Percentiles rank a stretch among this genome's conserved stretches.
Conservation (phyloP, 495 filamentous ascomycete species). For the Neurospora africana region DNA sequence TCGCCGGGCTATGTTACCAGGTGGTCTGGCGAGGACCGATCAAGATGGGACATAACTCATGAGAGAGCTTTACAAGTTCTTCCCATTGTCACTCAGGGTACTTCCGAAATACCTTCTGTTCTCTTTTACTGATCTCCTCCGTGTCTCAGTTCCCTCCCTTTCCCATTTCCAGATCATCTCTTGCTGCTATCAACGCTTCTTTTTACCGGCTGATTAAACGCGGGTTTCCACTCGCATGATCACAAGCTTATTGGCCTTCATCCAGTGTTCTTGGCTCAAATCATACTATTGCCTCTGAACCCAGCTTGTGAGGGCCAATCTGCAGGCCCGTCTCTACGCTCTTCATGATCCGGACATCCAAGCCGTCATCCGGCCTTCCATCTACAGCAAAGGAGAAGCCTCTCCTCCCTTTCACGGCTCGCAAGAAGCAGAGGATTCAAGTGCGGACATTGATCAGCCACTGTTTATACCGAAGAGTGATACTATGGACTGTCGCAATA, state of each 20-base stretch:
- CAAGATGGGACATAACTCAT: neutral
- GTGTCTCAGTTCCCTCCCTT: neutral
- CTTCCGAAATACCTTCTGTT: neutral
- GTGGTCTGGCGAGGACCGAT: neutral
- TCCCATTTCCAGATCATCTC: neutral
- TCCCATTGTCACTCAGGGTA: neutral
- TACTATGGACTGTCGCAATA: slow-evolving; percentile 27
- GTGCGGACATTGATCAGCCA: slow-evolving; percentile 26
- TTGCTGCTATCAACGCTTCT: neutral
- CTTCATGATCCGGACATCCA: slow-evolving; percentile 4
- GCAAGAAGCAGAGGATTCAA: slow-evolving; percentile 11
- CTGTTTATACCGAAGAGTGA: slow-evolving; percentile 32
- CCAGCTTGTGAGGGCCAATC: neutral
- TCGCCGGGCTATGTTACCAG: neutral
- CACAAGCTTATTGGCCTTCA: neutral
- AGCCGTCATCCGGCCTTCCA: slow-evolving; percentile 7
- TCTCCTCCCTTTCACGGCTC: slow-evolving; percentile 5
- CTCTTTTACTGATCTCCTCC: neutral
- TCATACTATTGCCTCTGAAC: neutral
- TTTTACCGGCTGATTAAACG: neutral
- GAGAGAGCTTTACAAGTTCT: neutral
- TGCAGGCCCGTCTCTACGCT: neutral
- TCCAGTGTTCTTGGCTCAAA: neutral
- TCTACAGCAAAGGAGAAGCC: slow-evolving; percentile 11
- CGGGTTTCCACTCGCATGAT: neutral